Evolutionary conservation across 495 filamentous ascomycete species (phyloP).

Genomic region (Lepraria neglecta): DNA sequence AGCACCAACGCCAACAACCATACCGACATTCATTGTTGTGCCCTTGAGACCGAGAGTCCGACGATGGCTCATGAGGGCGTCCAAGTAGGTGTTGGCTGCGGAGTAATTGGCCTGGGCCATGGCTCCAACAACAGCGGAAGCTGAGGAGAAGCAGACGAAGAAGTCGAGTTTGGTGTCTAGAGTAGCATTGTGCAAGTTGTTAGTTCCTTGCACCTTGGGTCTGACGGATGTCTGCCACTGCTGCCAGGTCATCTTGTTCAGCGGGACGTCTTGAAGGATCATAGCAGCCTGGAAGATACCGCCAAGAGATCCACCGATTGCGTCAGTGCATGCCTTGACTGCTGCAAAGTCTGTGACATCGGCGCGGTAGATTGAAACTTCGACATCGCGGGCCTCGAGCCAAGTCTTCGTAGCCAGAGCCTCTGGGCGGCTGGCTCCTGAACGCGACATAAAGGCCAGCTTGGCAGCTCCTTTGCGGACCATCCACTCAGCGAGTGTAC

Average conservation of each 20-base stretch:
- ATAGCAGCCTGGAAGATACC: constrained; percentile 49
- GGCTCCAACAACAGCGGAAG: constrained; percentile 31
- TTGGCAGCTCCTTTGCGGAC: constrained; percentile 48
- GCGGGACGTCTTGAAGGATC: constrained; percentile 47
- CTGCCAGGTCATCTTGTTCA: constrained; percentile 51
- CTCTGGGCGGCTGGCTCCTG: constrained; percentile 19
- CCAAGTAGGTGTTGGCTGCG: constrained; percentile 41
- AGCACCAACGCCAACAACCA: constrained; percentile 41
- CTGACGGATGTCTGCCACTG: constrained; percentile 46
- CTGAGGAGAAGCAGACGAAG: constrained; percentile 38
- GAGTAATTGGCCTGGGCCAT: constrained; percentile 43
- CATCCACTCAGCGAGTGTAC: constrained; percentile 51
- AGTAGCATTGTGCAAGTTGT: constrained; percentile 36
- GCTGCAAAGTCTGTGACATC: constrained; percentile 35
- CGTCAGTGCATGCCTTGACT: constrained; percentile 25
- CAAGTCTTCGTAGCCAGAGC: constrained; percentile 30
- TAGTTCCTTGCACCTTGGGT: constrained; percentile 49
- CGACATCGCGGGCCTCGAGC: constrained; percentile 23
- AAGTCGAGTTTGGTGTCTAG: constrained; percentile 35
- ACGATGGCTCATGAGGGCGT: constrained; percentile 43
- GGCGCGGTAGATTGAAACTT: constrained; percentile 32
- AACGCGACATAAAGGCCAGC: constrained; percentile 50
- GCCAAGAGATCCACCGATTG: constrained; percentile 42
- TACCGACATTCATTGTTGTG: constrained; percentile 39
- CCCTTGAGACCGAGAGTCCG: constrained; percentile 32